Base-by-base conservation (phyloP, 345 rosid genomes). In the Punica granatum region DNA sequence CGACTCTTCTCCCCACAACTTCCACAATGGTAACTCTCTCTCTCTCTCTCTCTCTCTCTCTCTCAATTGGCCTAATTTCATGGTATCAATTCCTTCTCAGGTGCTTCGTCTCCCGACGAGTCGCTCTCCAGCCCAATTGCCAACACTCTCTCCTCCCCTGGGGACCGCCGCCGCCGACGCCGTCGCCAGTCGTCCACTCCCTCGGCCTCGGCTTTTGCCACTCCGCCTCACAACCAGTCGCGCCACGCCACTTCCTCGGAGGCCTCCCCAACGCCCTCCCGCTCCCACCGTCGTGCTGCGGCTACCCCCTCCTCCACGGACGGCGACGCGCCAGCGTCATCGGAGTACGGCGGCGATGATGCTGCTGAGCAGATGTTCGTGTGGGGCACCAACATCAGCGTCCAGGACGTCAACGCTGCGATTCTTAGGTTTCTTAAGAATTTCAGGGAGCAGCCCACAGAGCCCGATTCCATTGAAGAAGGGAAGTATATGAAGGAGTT, bases 341-440 rank as follows among this genome's bases (percentile, higher is more conserved):
- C 90, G 7, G 97, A 86, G 19, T 90, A 77, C 3, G 96, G 83
- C 0, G 88, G 83, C n/a, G 82, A 56, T 26, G 72, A 69, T 19
- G 60, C 67, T 9, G 72, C 81, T 8, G 68, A 96, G n/a, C 93
- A 97, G 37, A 89, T 96, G 30, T 91, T 80, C 69, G 99, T 89
- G 0, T 94, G 98, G 99, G 99, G 98, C 0, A 91, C 99, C 13
- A 94, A 94, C 68, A 88, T 94, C 70, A 91, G 98, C 42, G 98
- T 94, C 49, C 92, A 89, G 56, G 97, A 94, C 62, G 96, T 91
- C 15, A 91, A 94, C 70, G 79, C 84, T 1, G 92, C 96, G 18
- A 89, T 94, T 48, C 88, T 88, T 71, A 86, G 90, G 93, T 94
- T 94, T 56, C 77, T 94, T 63, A 89, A 86, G 84, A 85, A 94